Base-by-base conservation (phyloP, 768 basidiomycete species). In the Lactifluus hygrophoroides region DNA sequence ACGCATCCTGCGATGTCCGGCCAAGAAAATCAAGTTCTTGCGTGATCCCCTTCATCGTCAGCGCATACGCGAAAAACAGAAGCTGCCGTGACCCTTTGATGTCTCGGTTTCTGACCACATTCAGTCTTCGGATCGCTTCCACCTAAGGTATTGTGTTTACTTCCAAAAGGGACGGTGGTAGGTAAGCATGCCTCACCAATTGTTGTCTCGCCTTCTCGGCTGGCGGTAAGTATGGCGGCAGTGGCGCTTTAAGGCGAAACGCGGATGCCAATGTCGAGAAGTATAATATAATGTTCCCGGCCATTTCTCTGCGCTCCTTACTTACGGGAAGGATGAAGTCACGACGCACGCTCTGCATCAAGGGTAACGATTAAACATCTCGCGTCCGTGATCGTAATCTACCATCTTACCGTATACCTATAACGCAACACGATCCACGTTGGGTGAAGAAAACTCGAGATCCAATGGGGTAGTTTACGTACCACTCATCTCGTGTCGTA, bases 171-270 rank as follows among this genome's bases (percentile, higher is more conserved):
- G n/a, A 47, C 2, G 9, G 27, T 38, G 21, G 13, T 38, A 0
- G 8, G 9, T 25, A 46, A 6, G 57, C 13, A 23, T 43, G 21
- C 10, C 79, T 48, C 68, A 89, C 93, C 70, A 99, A 73, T 8
- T 83, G 80, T 54, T 86, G 80, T 51, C 95, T 81, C 0, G 92
- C 81, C 63, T 84, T 79, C 68, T 95, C 94, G 0, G 89, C 95
- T 0, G 94, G 94, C 3, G 96, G 96, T 0, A 99, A 80, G 69
- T 94, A 97, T 0, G 96, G 93, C 0, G 96, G 94, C n/a, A 99
- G 75, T 1, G 96, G 96, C 5, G 91, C 84, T 67, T 95, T 95
- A 42, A 91, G 75, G 17, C 83, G 76, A 69, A 94, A 90, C 1
- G 87, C 86, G 1, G 88, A 81, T 3, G 90, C 82, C 30, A 94